Evolutionary conservation across 75 land plant species (phyloP), one percentile per base, ranked within the genome.

Genomic region (Chamaecyparis obtusa): DNA sequence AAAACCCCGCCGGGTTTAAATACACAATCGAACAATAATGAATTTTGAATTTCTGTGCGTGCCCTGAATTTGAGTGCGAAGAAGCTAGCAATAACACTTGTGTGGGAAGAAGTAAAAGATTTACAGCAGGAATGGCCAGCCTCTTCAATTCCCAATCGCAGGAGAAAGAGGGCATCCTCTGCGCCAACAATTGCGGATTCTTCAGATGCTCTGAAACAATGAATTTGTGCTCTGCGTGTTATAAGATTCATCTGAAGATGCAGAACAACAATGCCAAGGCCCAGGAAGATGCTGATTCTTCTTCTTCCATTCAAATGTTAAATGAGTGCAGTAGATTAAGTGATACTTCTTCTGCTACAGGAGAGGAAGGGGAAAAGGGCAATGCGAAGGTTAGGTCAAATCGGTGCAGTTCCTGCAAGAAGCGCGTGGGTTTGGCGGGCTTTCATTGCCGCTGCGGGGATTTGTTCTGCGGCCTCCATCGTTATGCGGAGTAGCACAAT

Each of bases 101-200:
- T 46, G 48, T 49, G 51, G 0, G 51, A 10, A 49, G 51, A 9
- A 49, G 2, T 2, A 1, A 49, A 49, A 49, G 2, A 11, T 13
- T 13, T 51, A 51, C 24, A 60, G 19, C 60, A 57, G 24, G 64
- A 57, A 57, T 19, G 24, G 64, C 24, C 3, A 17, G 64, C 9
- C 24, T 27, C 5, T 1, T 27, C 69, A 7, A 60, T 19, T 64
- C 69, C n/a, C 8, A 64, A 21, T 64, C 9, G 9, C n/a, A 64
- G n/a, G 30, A 64, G 69, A 64, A 27, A 64, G 69, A 64, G 69
- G n/a, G 9, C 8, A 86, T 88, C 27, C 90, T 91, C 69, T 95
- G 97, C 88, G 91, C 87, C 32, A 94, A 93, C 89, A 91, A 91
- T 60, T 95, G 96, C 60, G 96, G 97, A 37, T 96, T 95, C 89